Evolutionary conservation across 2,329 filamentous ascomycete genomes (phyloP).

Genomic region (Aspergillus fumigatus): DNA sequence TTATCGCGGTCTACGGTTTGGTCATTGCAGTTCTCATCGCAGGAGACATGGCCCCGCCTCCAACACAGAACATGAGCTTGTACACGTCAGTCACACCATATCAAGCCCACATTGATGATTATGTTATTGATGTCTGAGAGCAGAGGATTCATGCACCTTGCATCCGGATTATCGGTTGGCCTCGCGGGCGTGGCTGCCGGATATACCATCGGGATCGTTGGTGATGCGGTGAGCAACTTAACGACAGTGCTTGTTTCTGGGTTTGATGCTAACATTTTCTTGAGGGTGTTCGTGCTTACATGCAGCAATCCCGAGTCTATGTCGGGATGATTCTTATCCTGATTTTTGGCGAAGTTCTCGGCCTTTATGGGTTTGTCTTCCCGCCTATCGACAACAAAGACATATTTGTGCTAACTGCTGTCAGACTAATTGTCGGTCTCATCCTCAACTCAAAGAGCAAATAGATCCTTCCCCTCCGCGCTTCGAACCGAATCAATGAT

Average conservation of each 20-base stretch:
- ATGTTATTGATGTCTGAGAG: constrained; percentile 15
- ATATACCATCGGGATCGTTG: constrained; percentile 93
- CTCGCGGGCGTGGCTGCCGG: constrained; percentile 89
- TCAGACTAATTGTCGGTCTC: constrained; percentile 82
- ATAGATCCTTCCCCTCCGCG: background rate
- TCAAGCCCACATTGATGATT: constrained; percentile 1
- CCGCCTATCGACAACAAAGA: background rate
- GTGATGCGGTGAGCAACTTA: constrained; percentile 64
- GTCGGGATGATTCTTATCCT: constrained; percentile 98
- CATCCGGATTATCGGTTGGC: constrained; percentile 83
- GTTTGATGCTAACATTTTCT: constrained; percentile 17
- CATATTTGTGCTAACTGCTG: constrained; percentile 15
- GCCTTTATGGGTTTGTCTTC: constrained; percentile 81
- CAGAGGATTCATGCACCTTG: constrained; percentile 90
- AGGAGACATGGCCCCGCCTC: constrained; percentile 74
- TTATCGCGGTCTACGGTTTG: constrained; percentile 95
- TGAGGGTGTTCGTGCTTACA: constrained; percentile 81
- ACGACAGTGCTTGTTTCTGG: background rate
- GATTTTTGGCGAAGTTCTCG: constrained; percentile 96
- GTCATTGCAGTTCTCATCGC: constrained; percentile 96
- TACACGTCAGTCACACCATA: constrained; percentile 60
- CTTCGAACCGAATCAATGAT: constrained; percentile 2
- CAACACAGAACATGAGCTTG: constrained; percentile 67
- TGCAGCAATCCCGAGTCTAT: constrained; percentile 93
- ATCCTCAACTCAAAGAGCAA: constrained; percentile 81